Conservation (phyloP, 1,284 basidiomycete genomes). For the Papiliotrema fonsecae region DNA sequence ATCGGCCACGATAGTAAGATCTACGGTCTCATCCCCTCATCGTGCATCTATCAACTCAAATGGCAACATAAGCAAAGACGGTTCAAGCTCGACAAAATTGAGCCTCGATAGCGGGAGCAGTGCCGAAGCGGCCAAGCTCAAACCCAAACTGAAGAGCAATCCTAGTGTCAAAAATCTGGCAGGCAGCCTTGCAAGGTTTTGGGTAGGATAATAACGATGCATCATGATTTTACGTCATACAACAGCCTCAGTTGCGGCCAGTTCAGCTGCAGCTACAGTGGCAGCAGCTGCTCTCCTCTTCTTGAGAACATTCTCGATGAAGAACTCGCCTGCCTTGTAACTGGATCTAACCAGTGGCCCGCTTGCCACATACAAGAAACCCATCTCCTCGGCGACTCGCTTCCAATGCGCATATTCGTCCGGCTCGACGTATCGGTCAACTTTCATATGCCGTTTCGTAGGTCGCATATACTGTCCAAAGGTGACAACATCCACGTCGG, state of each 20-base stretch:
- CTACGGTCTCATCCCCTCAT: background rate
- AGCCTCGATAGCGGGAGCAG: constrained; percentile 10
- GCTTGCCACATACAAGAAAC: constrained; percentile 95
- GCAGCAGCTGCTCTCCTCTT: constrained; percentile 42
- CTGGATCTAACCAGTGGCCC: constrained; percentile 93
- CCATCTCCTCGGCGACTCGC: constrained; percentile 79
- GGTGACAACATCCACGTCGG: constrained; percentile 93
- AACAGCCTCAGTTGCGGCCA: constrained; percentile 13
- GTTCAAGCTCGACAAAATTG: constrained; percentile 14
- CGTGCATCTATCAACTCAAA: constrained; percentile 1
- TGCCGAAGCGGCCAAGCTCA: background rate
- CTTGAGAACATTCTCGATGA: constrained; percentile 78
- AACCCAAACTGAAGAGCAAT: constrained; percentile 25
- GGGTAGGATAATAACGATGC: constrained; percentile 30
- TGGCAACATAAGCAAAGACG: background rate
- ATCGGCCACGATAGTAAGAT: background rate
- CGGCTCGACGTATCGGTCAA: constrained; percentile 90
- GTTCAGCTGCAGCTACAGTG: constrained; percentile 28
- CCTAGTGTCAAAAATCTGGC: constrained; percentile 37
- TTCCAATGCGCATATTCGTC: constrained; percentile 92
- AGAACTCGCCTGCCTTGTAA: constrained; percentile 95
- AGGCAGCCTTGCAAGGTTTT: constrained; percentile 37
- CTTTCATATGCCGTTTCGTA: constrained; percentile 99
- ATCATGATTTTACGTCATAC: background rate
- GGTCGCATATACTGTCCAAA: constrained; percentile 99